phyloP scores from a whole-genome alignment of 192 early-diverging fungal genomes.

The Geosiphon pyriformis region DNA sequence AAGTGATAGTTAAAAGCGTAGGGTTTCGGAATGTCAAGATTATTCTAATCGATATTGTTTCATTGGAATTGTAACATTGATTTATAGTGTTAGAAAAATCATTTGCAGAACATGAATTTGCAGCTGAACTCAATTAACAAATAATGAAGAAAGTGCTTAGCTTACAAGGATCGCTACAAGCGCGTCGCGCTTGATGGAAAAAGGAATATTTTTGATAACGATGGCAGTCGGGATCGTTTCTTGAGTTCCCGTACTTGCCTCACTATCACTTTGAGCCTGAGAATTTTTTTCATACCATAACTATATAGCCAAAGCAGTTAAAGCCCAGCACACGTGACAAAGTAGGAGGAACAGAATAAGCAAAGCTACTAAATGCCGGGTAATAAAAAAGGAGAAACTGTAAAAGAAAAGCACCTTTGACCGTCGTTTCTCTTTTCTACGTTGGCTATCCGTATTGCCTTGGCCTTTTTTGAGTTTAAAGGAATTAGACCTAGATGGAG shows the following conservation, averaged over 20 bases:
- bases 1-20: conserved; percentile 84
- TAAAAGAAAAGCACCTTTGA: conserved; percentile 19
- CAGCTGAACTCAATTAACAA: neutral
- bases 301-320: neutral
- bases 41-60: conserved; percentile 24
- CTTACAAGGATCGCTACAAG: conserved; percentile 61
- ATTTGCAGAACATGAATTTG: neutral
- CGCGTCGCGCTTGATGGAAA: conserved; percentile 72
- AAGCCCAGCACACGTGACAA: neutral
- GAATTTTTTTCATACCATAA: conserved; percentile 25
- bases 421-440: conserved; percentile 25
- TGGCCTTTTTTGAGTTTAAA: conserved; percentile 20
- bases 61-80: conserved; percentile 1
- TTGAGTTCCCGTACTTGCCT: conserved; percentile 19
- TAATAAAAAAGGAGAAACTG: no score
- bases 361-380: neutral
- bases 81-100: neutral
- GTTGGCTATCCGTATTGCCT: conserved; percentile 16
- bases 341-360: no score
- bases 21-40: conserved; percentile 64
- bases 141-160: neutral
- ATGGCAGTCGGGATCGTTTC: conserved; percentile 67
- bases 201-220: conserved; percentile 82
- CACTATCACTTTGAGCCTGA: conserved; percentile 20
- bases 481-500: conserved; percentile 24